Conservation (phyloP, 140 eudicot genomes). For the Artemisia princeps region DNA sequence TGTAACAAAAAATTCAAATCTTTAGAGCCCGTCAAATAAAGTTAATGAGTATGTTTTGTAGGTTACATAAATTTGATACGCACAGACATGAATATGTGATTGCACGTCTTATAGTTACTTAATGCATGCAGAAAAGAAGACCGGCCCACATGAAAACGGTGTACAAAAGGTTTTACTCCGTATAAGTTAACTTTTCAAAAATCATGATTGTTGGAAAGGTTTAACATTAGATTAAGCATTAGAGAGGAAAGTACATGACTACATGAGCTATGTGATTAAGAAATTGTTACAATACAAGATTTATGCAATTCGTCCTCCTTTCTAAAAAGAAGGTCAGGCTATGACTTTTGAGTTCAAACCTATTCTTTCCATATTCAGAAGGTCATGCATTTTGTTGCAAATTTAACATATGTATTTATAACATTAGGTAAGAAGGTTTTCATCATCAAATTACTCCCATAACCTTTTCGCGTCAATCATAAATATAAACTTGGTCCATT, state of each 20-base stretch:
- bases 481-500: constrained; percentile 6
- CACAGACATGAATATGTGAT: not conserved
- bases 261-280: not conserved
- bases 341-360: not conserved
- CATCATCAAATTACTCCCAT: constrained; percentile 6
- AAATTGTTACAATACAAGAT: not conserved
- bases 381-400: constrained; percentile 8
- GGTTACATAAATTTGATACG: not conserved
- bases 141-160: not conserved
- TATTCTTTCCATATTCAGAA: constrained; percentile 19
- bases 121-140: not conserved
- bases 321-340: constrained; percentile 13
- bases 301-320: constrained; percentile 7
- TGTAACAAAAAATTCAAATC: constrained; percentile 32
- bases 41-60: not conserved
- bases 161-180: not conserved
- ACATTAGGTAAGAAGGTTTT: constrained; percentile 5
- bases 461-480: constrained; percentile 12
- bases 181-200: constrained; percentile 3
- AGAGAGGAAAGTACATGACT: not conserved
- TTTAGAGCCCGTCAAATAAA: constrained; percentile 2
- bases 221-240: constrained; percentile 12
- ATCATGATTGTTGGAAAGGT: constrained; percentile 11
- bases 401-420: constrained; percentile 8
- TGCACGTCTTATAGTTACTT: not conserved